Conservation (phyloP, 2,329 filamentous ascomycete species). For the Epichloe coenophiala region DNA sequence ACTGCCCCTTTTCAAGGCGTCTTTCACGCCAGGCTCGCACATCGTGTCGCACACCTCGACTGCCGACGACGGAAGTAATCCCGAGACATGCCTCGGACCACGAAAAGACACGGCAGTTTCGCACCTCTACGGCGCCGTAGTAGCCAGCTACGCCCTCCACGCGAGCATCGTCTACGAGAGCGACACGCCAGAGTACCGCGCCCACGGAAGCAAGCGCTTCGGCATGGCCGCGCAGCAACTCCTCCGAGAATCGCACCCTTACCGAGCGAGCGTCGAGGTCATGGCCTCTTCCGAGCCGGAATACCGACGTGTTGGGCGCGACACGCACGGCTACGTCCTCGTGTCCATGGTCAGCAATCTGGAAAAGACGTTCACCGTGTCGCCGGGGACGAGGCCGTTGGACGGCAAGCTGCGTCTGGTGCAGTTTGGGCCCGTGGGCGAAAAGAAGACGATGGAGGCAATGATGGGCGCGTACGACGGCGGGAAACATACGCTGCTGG, state of each 20-base stretch:
- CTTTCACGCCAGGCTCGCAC: conserved; percentile 44
- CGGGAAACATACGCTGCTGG: conserved; percentile 40
- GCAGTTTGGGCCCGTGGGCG: conserved; percentile 55
- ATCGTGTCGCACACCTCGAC: conserved; percentile 26
- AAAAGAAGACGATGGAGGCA: conserved; percentile 58
- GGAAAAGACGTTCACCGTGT: conserved; percentile 71
- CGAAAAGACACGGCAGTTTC: conserved; percentile 21
- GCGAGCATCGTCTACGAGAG: conserved; percentile 81
- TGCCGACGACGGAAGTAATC: background rate
- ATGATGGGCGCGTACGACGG: conserved; percentile 53
- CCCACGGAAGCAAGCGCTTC: conserved; percentile 66
- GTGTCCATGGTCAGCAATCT: conserved; percentile 66
- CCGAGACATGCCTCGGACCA: conserved; percentile 6
- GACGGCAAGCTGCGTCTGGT: conserved; percentile 60
- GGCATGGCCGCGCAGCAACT: conserved; percentile 70
- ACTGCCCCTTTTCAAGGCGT: conserved; percentile 49
- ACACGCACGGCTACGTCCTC: conserved; percentile 62
- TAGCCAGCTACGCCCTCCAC: conserved; percentile 83
- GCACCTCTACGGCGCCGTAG: conserved; percentile 59
- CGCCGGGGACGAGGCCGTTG: conserved; percentile 55
- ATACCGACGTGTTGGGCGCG: conserved; percentile 18
- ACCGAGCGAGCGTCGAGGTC: conserved; percentile 30
- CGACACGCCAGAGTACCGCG: conserved; percentile 70
- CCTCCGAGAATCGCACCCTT: conserved; percentile 41
- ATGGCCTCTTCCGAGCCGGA: conserved; percentile 3